Percentiles rank a stretch among this genome's conserved stretches.
Evolutionary conservation across 163 green algal genomes (phyloP).

Genomic region (Chlamydomonas reinhardtii): DNA sequence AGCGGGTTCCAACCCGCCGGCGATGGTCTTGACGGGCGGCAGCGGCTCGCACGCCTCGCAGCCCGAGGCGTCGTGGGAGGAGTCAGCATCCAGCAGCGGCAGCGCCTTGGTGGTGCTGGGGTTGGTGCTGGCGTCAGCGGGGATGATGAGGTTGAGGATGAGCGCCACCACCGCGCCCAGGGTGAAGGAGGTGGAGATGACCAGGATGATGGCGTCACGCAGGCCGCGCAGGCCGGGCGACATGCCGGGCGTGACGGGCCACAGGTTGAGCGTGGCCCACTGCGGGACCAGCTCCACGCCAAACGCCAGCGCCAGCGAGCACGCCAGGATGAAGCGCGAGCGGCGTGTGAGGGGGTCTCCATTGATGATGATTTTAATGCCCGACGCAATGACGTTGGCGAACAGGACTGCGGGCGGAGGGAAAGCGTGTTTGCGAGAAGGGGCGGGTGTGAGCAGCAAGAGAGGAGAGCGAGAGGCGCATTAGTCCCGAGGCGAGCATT

Average conservation of each 20-base stretch:
- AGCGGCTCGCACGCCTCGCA: not conserved
- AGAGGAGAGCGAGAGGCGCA: too few relatives aligned
- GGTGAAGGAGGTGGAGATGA: conserved; percentile 64
- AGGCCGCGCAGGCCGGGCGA: conserved; percentile 49
- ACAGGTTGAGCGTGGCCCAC: conserved; percentile 71
- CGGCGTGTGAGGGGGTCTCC: conserved; percentile 68
- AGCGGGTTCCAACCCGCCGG: not conserved
- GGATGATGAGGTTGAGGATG: conserved; percentile 70
- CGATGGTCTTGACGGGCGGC: not conserved
- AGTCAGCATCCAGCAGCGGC: not conserved
- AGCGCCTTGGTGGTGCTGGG: not conserved
- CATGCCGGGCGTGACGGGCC: conserved; percentile 55
- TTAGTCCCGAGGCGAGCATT: too few relatives aligned
- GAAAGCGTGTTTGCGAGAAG: too few relatives aligned
- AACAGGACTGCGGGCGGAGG: conserved; percentile 12
- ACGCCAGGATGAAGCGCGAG: conserved; percentile 86
- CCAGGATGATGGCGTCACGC: conserved; percentile 71
- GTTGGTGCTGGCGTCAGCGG: conserved; percentile 25
- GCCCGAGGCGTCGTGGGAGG: not conserved
- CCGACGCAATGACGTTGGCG: conserved; percentile 65
- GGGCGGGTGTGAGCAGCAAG: too few relatives aligned
- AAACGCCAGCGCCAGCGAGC: conserved; percentile 77
- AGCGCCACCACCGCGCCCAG: conserved; percentile 61
- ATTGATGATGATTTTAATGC: conserved; percentile 73
- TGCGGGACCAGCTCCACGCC: conserved; percentile 75